These are phyloP conservation scores for Phytophthora fragariaefolia DNA, from an alignment of 352 stramenopile species.

Conservation along the genomic window DNA sequence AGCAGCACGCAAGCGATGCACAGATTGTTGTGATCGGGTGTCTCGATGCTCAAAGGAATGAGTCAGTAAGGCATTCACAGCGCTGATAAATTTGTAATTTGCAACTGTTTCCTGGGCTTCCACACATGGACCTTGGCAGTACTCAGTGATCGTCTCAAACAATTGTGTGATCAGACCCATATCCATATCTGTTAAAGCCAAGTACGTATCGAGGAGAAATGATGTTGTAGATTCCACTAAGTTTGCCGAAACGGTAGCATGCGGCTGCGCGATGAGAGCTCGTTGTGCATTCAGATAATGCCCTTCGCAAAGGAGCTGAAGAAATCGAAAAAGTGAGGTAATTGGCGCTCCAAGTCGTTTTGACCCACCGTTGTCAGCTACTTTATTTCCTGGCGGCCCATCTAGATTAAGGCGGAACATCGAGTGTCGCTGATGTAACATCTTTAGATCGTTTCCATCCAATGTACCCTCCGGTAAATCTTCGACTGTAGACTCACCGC, in stretches of 20 bases:
- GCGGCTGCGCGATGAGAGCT: slow-evolving; percentile 55
- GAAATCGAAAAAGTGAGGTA: slow-evolving; percentile 71
- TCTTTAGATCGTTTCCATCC: slow-evolving; percentile 16
- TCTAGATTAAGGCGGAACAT: slow-evolving; percentile 25
- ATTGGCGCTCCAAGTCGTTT: slow-evolving; percentile 34
- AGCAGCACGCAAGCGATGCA: slow-evolving; percentile 51
- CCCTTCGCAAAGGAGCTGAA: slow-evolving; percentile 76
- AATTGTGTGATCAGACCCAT: slow-evolving; percentile 68
- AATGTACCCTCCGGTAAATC: slow-evolving; percentile 5
- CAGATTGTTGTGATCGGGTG: slow-evolving; percentile 14
- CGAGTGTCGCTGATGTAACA: slow-evolving; percentile 22
- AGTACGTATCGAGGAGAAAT: slow-evolving; percentile 72
- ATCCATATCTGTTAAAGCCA: slow-evolving; percentile 55
- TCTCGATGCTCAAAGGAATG: slow-evolving; percentile 55
- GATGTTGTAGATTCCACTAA: slow-evolving; percentile 71
- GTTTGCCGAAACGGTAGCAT: slow-evolving; percentile 42
- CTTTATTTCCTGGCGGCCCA: slow-evolving; percentile 4
- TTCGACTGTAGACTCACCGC: background rate
- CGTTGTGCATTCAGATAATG: slow-evolving; percentile 74
- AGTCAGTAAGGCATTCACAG: slow-evolving; percentile 72
- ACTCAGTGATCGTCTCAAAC: slow-evolving; percentile 81
- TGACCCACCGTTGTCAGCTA: slow-evolving; percentile 18
- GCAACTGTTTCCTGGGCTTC: slow-evolving; percentile 78
- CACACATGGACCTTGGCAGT: slow-evolving; percentile 76
- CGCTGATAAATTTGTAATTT: slow-evolving; percentile 81